A percentile compares a stretch with the other conserved stretches of the same genome.
phyloP scores from a whole-genome alignment of 2,329 filamentous ascomycete genomes.

The Didymellaceae sp. region DNA sequence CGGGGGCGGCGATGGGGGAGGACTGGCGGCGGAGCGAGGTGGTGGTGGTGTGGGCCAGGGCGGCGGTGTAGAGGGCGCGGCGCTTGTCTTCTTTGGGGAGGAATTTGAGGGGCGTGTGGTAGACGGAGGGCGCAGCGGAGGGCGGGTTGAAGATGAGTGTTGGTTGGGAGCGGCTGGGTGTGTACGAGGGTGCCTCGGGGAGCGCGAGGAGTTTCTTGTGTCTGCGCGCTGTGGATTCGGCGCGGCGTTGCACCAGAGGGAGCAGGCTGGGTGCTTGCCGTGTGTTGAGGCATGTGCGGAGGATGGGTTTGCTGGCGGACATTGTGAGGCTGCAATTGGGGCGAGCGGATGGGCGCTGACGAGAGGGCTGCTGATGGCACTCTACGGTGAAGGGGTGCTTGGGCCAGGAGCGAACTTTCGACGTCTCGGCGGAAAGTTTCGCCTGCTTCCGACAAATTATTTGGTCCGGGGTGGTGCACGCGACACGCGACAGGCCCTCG shows the following conservation, averaged over 20 bases:
- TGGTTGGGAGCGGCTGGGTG: conserved; percentile 34
- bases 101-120: conserved; percentile 70
- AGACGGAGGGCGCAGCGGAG: conserved; percentile 66
- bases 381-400: conserved; percentile 21
- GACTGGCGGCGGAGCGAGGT: conserved; percentile 29
- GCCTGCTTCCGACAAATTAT: conserved; percentile 30
- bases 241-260: conserved; percentile 44
- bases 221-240: conserved; percentile 54
- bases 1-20: conserved; percentile 36
- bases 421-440: conserved; percentile 29
- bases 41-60: conserved; percentile 30
- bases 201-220: conserved; percentile 56
- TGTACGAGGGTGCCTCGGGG: conserved; percentile 54
- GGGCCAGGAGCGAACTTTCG: too few species aligned
- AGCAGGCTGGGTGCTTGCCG: conserved; percentile 30
- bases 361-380: conserved; percentile 17
- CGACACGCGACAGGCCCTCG: conserved; percentile 11
- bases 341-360: conserved; percentile 13
- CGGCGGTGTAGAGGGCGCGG: conserved; percentile 53
- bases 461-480: too few species aligned
- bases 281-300: conserved; percentile 30
- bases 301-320: conserved; percentile 43
- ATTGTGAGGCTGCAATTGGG: conserved; percentile 37
- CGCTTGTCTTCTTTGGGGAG: conserved; percentile 65
- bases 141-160: conserved; percentile 67